Percentiles rank a stretch among this genome's conserved stretches.
phyloP scores from a whole-genome alignment of 2,329 filamentous ascomycete genomes.

The Penicillium janthinellum region DNA sequence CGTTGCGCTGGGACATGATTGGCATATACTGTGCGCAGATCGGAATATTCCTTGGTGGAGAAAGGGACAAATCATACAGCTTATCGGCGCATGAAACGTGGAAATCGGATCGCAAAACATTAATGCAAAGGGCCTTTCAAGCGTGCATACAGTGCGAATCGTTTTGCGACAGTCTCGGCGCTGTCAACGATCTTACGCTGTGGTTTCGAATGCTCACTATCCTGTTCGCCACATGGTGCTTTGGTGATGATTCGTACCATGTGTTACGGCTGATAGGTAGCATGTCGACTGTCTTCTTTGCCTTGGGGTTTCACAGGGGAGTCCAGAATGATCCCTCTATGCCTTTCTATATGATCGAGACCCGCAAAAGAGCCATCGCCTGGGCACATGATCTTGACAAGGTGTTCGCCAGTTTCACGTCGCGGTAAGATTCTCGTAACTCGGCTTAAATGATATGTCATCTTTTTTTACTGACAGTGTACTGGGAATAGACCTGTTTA shows the following conservation, averaged over 20 bases:
- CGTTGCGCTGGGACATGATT: constrained; percentile 10
- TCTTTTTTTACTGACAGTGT: background rate
- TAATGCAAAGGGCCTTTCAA: constrained; percentile 10
- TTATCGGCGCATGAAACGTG: constrained; percentile 1
- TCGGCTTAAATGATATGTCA: background rate
- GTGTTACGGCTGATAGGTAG: constrained; percentile 8
- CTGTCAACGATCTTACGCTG: constrained; percentile 9
- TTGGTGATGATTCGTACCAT: constrained; percentile 15
- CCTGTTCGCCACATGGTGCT: constrained; percentile 12
- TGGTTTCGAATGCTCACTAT: constrained; percentile 5
- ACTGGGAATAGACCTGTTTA: background rate
- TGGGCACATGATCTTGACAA: constrained; percentile 14
- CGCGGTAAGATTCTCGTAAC: background rate
- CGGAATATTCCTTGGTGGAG: constrained; percentile 6
- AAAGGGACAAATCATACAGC: constrained; percentile 3
- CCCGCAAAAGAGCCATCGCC: constrained; percentile 10
- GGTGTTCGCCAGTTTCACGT: constrained; percentile 5
- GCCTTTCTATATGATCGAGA: constrained; percentile 9
- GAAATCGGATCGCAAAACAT: constrained; percentile 10
- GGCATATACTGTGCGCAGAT: constrained; percentile 10
- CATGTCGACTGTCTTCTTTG: constrained; percentile 8
- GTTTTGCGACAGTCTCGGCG: constrained; percentile 7
- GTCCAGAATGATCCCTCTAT: background rate
- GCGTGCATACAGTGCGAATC: constrained; percentile 9
- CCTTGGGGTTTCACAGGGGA: constrained; percentile 12